Evolutionary conservation across 352 stramenopile species (phyloP), one percentile per base, ranked within the genome.

Genomic region (Phytopythium helicoides): DNA sequence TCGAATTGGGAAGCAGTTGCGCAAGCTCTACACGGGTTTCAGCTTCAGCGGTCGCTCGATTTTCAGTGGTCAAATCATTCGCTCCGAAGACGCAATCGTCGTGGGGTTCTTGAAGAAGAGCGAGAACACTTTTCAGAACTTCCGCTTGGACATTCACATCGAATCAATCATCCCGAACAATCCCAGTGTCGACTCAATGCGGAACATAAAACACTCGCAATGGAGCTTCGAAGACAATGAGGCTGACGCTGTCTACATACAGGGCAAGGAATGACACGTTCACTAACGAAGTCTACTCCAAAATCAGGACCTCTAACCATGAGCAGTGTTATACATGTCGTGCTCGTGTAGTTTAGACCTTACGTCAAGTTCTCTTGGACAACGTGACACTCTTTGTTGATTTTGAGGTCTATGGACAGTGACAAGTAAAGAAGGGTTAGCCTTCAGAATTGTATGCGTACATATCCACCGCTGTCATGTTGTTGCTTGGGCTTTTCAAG

Each of bases 41-140:
- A 25, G 15, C 26, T 53, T 53, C 47, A 35, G 16, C 16, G 47
- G 47, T 19, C 31, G 28, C 22, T 53, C 47, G 18, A 33, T 53
- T 11, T 53, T 53, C 35, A 53, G 31, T n/a, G 36, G 36, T 31
- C 47, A 37, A 22, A 44, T 33, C 25, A 44, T 53, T 41, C n/a
- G 42, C 7, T 53, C 47, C 34, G 42, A 31, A 19, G 47, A 53
- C 35, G 34, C 31, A n/a, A 53, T 53, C 33, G 21, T 53, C 31
- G 42, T 53, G n/a, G 47, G 47, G 18, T 53, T 53, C 15, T 31
- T 53, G 18, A 53, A 53, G 21, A 18, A 42, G 9, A 53, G 34
- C 33, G 47, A 26, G 28, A 53, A 53, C 35, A 53, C 47, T 8
- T 53, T 53, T 31, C 47, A 53, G 47, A 53, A 53, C 33, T 53